Evolutionary conservation across 169 alveolate species (phyloP).

Genomic region (Plasmodium coatneyi): DNA sequence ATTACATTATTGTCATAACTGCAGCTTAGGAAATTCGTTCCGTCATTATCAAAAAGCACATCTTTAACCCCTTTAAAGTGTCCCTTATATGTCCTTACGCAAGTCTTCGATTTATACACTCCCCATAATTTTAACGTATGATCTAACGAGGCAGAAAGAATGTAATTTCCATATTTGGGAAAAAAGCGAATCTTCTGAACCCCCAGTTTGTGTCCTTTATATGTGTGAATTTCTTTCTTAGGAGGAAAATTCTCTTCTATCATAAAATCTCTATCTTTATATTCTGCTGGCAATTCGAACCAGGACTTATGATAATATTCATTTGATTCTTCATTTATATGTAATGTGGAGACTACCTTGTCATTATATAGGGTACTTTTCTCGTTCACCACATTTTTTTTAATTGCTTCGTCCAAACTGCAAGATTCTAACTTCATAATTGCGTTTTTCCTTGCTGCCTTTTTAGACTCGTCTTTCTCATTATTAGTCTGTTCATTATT

Average conservation of each 20-base stretch:
- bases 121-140: slow-evolving; percentile 96
- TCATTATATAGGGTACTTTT: slow-evolving; percentile 64
- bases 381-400: slow-evolving; percentile 43
- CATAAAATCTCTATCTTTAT: slow-evolving; percentile 75
- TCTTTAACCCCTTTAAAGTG: slow-evolving; percentile 97
- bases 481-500: slow-evolving; percentile 6
- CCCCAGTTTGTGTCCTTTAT: slow-evolving; percentile 95
- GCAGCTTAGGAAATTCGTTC: slow-evolving; percentile 92
- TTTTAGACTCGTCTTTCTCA: slow-evolving; percentile 13
- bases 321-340: slow-evolving; percentile 40
- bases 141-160: slow-evolving; percentile 95
- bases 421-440: slow-evolving; percentile 51
- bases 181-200: slow-evolving; percentile 93
- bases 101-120: slow-evolving; percentile 90
- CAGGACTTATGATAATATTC: slow-evolving; percentile 66
- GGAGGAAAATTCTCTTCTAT: slow-evolving; percentile 86
- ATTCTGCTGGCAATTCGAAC: slow-evolving; percentile 73
- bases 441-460: background rate
- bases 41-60: slow-evolving; percentile 91
- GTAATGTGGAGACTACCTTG: slow-evolving; percentile 68
- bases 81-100: slow-evolving; percentile 95
- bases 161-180: slow-evolving; percentile 95
- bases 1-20: slow-evolving; percentile 93
- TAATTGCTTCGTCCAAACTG: slow-evolving; percentile 63
- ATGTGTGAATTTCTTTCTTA: slow-evolving; percentile 92